Evolutionary conservation across 2,329 filamentous ascomycete genomes (phyloP).

Genomic region (Fulvia fulva): DNA sequence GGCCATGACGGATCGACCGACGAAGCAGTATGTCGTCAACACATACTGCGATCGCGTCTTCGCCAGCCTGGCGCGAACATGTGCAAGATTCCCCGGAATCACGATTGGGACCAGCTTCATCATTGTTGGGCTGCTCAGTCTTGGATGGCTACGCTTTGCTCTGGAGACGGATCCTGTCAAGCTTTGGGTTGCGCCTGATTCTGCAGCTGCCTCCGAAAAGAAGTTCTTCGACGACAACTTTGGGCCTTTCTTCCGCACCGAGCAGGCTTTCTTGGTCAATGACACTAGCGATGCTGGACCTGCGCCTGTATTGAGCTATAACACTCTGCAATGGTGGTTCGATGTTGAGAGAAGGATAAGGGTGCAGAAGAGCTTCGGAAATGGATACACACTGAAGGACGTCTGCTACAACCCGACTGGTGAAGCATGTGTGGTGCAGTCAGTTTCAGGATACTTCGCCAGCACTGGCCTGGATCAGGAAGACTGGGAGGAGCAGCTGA

Average conservation of each 20-base stretch:
- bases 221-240: conserved; percentile 89
- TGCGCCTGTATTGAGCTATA: conserved; percentile 78
- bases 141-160: conserved; percentile 85
- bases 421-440: conserved; percentile 86
- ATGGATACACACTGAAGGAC: conserved; percentile 69
- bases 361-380: conserved; percentile 65
- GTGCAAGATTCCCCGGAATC: conserved; percentile 76
- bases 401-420: conserved; percentile 93
- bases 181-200: conserved; percentile 94
- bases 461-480: conserved; percentile 48
- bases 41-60: conserved; percentile 77
- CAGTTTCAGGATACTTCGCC: conserved; percentile 83
- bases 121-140: conserved; percentile 71
- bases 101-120: conserved; percentile 76
- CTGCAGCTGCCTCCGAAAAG: conserved; percentile 87
- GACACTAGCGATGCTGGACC: conserved; percentile 63
- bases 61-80: conserved; percentile 71
- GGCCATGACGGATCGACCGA: conserved; percentile 73
- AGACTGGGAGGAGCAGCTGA: conserved; percentile 69
- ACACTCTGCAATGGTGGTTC: conserved; percentile 91
- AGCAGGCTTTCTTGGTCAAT: conserved; percentile 92
- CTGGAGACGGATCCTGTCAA: conserved; percentile 86
- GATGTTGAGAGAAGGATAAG: conserved; percentile 76
- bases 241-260: conserved; percentile 89
- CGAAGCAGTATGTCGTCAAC: conserved; percentile 77